Conservation (phyloP, 805 yeast genomes). For the Barnettozyma populi region DNA sequence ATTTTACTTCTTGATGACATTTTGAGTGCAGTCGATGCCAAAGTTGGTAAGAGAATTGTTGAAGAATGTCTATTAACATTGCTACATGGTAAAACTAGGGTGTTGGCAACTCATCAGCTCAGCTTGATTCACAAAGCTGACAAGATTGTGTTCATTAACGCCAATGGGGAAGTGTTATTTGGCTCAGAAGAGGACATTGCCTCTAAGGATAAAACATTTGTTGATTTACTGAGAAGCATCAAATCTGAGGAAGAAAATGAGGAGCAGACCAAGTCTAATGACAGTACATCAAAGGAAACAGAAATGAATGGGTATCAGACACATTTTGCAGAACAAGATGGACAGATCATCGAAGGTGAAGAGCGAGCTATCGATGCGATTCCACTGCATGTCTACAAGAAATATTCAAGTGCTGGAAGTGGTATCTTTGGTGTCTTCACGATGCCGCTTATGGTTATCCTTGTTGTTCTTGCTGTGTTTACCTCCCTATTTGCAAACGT, state of each 20-base stretch:
- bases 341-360: conserved; percentile 24
- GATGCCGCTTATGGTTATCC: conserved; percentile 19
- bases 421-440: conserved; percentile 32
- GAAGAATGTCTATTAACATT: conserved; percentile 57
- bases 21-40: conserved; percentile 70
- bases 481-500: conserved; percentile 58
- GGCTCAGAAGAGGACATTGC: conserved; percentile 57
- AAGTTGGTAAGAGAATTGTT: conserved; percentile 72
- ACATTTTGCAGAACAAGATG: conserved; percentile 12
- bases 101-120: conserved; percentile 80
- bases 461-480: conserved; percentile 34
- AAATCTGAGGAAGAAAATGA: background rate
- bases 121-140: conserved; percentile 63
- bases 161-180: conserved; percentile 53
- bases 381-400: conserved; percentile 28
- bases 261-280: too few relatives aligned
- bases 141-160: conserved; percentile 55
- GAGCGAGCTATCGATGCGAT: conserved; percentile 36
- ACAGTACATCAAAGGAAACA: background rate
- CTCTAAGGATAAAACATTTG: conserved; percentile 39
- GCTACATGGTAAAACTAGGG: conserved; percentile 51
- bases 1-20: conserved; percentile 59
- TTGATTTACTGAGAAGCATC: conserved; percentile 36
- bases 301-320: background rate
- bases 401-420: conserved; percentile 34